A percentile compares a stretch with the other conserved stretches of the same genome.
These are phyloP conservation scores for Stentor roeselii DNA, from an alignment of 73 alveolate species.

Conservation along the genomic window DNA sequence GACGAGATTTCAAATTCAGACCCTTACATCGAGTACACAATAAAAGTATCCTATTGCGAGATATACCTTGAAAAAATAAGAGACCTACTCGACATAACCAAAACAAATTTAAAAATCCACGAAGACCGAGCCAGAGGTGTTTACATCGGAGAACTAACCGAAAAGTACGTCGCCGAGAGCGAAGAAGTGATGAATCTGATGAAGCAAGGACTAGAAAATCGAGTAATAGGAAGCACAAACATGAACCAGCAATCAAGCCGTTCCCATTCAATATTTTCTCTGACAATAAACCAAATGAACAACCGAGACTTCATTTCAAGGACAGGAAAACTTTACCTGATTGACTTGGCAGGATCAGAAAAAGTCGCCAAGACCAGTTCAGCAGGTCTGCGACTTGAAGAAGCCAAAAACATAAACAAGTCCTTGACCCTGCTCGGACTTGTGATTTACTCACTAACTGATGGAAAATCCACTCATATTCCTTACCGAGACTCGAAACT, in stretches of 20 bases:
- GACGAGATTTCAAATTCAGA: constrained; percentile 72
- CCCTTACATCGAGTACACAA: constrained; percentile 78
- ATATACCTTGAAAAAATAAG: constrained; percentile 94
- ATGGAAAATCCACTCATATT: constrained; percentile 81
- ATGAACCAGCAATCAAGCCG: constrained; percentile 88
- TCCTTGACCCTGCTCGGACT: constrained; percentile 87
- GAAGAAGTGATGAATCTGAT: constrained; percentile 82
- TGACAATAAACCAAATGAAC: constrained; percentile 81
- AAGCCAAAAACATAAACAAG: constrained; percentile 88
- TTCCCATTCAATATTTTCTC: constrained; percentile 88
- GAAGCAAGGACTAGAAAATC: constrained; percentile 82
- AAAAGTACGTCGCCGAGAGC: constrained; percentile 74
- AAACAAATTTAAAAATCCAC: constrained; percentile 80
- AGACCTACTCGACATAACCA: constrained; percentile 85
- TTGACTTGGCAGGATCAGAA: constrained; percentile 98
- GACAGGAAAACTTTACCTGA: constrained; percentile 91
- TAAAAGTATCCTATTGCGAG: constrained; percentile 90
- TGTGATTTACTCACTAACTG: constrained; percentile 87
- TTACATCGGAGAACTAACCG: constrained; percentile 91
- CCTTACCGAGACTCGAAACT: constrained; percentile 98
- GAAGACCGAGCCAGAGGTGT: constrained; percentile 96
- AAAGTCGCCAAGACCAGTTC: constrained; percentile 91
- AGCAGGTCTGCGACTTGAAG: constrained; percentile 87
- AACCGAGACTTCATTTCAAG: constrained; percentile 80
- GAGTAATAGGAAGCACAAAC: constrained; percentile 86